phyloP scores from a whole-genome alignment of 768 basidiomycete genomes.

The Rhizopogon sp. region DNA sequence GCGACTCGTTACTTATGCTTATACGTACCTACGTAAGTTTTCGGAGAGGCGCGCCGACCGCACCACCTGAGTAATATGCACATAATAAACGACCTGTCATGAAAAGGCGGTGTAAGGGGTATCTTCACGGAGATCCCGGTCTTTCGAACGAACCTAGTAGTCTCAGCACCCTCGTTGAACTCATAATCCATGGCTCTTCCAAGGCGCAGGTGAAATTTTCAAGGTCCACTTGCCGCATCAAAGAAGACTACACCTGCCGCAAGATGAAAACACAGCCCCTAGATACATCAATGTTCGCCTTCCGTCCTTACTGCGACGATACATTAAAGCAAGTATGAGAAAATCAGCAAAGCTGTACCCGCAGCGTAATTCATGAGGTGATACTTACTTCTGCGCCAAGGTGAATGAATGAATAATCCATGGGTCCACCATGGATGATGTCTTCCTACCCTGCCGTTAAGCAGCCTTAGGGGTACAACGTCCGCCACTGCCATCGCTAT shows the following conservation, averaged over 20 bases:
- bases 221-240: constrained; percentile 79
- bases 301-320: constrained; percentile 57
- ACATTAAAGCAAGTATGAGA: background rate
- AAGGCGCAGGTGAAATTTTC: constrained; percentile 77
- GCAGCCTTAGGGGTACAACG: constrained; percentile 50
- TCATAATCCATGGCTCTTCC: constrained; percentile 80
- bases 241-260: constrained; percentile 73
- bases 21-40: background rate
- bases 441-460: constrained; percentile 66
- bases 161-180: constrained; percentile 79
- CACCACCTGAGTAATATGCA: constrained; percentile 45
- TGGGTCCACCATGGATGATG: constrained; percentile 65
- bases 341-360: constrained; percentile 6
- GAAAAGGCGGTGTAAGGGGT: constrained; percentile 8
- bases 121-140: constrained; percentile 77
- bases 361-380: constrained; percentile 2
- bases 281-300: no score
- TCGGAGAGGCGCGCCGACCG: constrained; percentile 30
- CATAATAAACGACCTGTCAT: constrained; percentile 6
- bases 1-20: background rate
- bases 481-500: constrained; percentile 30
- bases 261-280: constrained; percentile 45
- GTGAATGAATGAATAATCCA: constrained; percentile 66
- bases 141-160: constrained; percentile 60
- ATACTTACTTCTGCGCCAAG: constrained; percentile 66